Evolutionary conservation across 1,284 basidiomycete genomes (phyloP).

Genomic region (Apiotrichum brassicae): DNA sequence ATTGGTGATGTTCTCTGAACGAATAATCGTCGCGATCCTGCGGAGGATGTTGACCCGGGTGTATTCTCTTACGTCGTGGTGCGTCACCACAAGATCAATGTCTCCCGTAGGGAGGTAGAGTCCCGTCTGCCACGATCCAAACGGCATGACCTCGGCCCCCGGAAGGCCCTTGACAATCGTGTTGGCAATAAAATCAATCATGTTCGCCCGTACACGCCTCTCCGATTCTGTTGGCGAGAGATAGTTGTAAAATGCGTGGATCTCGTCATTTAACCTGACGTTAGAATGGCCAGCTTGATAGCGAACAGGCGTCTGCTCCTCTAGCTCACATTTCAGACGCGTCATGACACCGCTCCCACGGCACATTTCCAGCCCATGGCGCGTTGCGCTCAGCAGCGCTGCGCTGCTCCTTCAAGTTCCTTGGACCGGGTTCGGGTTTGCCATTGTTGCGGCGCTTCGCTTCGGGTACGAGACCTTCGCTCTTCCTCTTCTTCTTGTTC

Average conservation of each 20-base stretch:
- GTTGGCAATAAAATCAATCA: slow-evolving; percentile 66
- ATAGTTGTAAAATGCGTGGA: slow-evolving; percentile 76
- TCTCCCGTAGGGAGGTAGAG: slow-evolving; percentile 85
- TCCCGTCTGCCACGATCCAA: slow-evolving; percentile 91
- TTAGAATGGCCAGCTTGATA: too few species aligned
- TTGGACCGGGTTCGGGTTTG: slow-evolving; percentile 45
- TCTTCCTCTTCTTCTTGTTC: slow-evolving; percentile 2
- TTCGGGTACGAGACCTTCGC: not conserved
- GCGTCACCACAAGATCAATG: slow-evolving; percentile 55
- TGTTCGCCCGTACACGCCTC: slow-evolving; percentile 71
- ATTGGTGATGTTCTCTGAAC: slow-evolving; percentile 50
- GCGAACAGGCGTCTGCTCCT: slow-evolving; percentile 1
- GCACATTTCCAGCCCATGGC: slow-evolving; percentile 72
- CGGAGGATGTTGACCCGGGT: slow-evolving; percentile 45
- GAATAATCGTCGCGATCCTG: slow-evolving; percentile 46
- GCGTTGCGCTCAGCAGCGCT: slow-evolving; percentile 58
- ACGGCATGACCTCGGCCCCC: slow-evolving; percentile 76
- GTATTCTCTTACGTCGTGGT: slow-evolving; percentile 35
- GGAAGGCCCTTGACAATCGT: slow-evolving; percentile 63
- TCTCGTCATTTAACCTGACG: slow-evolving; percentile 70
- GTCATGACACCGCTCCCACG: slow-evolving; percentile 70
- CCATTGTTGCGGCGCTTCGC: slow-evolving; percentile 2
- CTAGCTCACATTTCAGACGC: slow-evolving; percentile 68
- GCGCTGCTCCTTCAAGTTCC: slow-evolving; percentile 57
- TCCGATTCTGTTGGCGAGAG: slow-evolving; percentile 80